Evolutionary conservation across 164 flowering plant species (phyloP).

Genomic region (Macadamia integrifolia): DNA sequence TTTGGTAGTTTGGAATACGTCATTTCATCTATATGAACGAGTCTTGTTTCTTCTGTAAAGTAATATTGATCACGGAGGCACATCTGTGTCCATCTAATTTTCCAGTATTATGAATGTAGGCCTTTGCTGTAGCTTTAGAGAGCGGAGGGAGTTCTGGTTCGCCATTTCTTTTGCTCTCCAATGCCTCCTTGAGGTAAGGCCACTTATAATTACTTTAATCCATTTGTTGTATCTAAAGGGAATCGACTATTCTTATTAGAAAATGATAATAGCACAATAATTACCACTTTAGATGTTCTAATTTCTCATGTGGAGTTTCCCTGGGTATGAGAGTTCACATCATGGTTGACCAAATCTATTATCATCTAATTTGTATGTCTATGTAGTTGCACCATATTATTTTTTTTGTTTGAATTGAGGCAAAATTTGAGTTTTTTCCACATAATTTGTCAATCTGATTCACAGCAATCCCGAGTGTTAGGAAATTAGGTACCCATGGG

Average conservation of each 20-base stretch:
- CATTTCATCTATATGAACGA: no score
- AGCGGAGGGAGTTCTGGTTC: conserved; percentile 21
- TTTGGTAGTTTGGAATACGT: no score
- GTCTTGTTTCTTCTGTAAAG: no score
- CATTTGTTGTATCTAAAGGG: background rate
- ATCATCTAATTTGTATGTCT: no score
- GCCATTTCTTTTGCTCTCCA: conserved; percentile 19
- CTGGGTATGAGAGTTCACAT: background rate
- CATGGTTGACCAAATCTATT: no score
- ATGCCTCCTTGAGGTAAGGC: conserved; percentile 30
- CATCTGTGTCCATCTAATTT: background rate
- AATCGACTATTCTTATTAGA: background rate
- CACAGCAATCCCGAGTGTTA: no score
- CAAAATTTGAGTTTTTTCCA: no score
- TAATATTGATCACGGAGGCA: no score
- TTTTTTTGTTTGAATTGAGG: no score
- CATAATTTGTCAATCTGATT: no score
- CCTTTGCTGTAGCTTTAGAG: conserved; percentile 18
- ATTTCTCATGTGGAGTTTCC: background rate
- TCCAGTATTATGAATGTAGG: conserved; percentile 22
- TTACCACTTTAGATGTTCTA: background rate
- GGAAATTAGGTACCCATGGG: no score
- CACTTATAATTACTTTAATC: background rate
- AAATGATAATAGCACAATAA: background rate
- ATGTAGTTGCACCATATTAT: no score